Conservation (phyloP, 331 rosid genomes). For the Dryas integrifolia region DNA sequence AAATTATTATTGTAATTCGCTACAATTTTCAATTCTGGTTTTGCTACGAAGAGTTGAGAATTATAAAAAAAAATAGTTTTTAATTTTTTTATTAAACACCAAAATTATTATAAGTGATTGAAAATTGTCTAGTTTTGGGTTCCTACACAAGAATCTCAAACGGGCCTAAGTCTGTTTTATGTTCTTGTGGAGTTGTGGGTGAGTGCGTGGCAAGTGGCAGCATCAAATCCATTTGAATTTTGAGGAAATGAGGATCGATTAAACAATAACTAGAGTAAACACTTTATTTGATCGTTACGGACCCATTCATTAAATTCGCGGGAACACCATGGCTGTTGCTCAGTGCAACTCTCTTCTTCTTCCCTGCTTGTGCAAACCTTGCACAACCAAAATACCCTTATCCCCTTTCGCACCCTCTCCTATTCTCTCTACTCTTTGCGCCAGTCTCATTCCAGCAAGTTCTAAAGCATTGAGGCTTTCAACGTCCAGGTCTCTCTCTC, state of each 20-base stretch:
- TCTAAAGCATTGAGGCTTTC: constrained; percentile 36
- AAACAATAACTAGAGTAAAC: neutral
- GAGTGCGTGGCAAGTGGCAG: constrained; percentile 37
- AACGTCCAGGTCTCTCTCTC: constrained; percentile 40
- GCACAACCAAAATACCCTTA: constrained; percentile 21
- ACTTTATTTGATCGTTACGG: no score
- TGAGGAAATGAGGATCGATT: neutral
- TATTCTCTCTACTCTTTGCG: constrained; percentile 22
- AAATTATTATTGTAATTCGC: no score
- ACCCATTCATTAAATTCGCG: neutral
- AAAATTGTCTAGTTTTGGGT: no score
- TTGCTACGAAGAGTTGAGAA: no score
- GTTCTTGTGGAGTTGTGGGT: constrained; percentile 6
- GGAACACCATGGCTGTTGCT: constrained; percentile 50
- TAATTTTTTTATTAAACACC: no score
- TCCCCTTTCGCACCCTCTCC: constrained; percentile 26
- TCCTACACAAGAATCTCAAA: no score
- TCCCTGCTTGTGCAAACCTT: constrained; percentile 30
- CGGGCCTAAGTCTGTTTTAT: neutral
- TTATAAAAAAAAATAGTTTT: no score
- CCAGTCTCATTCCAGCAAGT: constrained; percentile 23
- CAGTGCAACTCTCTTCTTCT: constrained; percentile 47
- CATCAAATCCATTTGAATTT: constrained; percentile 19
- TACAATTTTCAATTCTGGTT: no score
- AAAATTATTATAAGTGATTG: no score